phyloP scores from a whole-genome alignment of 2,329 filamentous ascomycete species.

The Colletotrichum tropicicola region DNA sequence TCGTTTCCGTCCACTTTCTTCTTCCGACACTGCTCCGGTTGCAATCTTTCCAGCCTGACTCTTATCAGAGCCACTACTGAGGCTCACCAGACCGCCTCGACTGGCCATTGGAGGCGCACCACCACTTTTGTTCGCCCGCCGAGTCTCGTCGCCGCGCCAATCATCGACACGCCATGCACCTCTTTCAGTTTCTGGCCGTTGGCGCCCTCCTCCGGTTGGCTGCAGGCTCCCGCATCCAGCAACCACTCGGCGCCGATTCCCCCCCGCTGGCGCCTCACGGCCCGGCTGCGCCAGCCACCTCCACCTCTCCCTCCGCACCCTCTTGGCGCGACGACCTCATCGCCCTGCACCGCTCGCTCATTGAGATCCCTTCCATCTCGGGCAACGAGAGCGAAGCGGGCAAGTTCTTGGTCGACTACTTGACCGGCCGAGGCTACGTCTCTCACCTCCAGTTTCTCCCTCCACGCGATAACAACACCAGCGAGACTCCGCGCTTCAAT shows the following conservation, averaged over 20 bases:
- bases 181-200: conserved; percentile 5
- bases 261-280: conserved; percentile 6
- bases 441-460: conserved; percentile 53
- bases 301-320: conserved; percentile 36
- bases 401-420: conserved; percentile 72
- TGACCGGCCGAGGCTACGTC: conserved; percentile 58
- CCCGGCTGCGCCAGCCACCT: neutral
- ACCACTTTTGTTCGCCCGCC: neutral
- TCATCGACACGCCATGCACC: conserved; percentile 2
- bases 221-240: conserved; percentile 20
- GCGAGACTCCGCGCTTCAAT: conserved; percentile 68
- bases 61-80: neutral
- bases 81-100: too few species aligned
- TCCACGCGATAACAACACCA: conserved; percentile 38
- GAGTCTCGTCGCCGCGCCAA: neutral
- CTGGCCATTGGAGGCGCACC: neutral
- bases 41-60: neutral
- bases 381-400: conserved; percentile 75
- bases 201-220: conserved; percentile 17
- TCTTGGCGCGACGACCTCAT: conserved; percentile 65
- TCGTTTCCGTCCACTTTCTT: neutral
- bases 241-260: conserved; percentile 12
- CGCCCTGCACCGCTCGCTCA: conserved; percentile 77
- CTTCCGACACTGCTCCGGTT: conserved; percentile 27
- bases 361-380: conserved; percentile 77